Evolutionary conservation across 805 yeast species (phyloP), one percentile per base, ranked within the genome.

Genomic region (Metschnikowia anglica): DNA sequence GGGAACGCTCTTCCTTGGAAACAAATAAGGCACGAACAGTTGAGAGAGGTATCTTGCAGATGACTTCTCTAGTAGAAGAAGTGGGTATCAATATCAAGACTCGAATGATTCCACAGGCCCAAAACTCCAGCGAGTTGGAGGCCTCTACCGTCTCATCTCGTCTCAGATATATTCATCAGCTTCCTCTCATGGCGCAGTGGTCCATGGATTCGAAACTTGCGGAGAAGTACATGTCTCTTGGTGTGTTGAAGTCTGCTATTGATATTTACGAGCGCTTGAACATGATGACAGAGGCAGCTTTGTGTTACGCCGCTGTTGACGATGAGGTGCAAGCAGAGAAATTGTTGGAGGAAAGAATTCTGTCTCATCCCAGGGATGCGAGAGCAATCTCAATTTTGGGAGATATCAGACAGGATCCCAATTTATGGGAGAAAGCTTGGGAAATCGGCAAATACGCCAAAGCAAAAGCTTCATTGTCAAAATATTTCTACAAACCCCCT

Each of bases 31-130:
- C 95, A 1, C 82, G 85, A 59, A 91, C 97, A 1, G 83, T 91
- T 18, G 98, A 93, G 65, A 77, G 99, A 60, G 98, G 98, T 38
- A 81, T 90, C 4, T 70, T 93, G 39, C 99, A 93, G 64, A 82
- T 93, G 83, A 91, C 90, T 41, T 83, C 95, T 3, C 69, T 93
- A 32, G 93, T 90, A 20, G 96, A 89, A 58, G 97, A 90, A 60
- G 70, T 88, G 19, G 95, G 91, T 2, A 74, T 82, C 43, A 77
- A 81, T 43, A 79, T 84, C 39, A 70, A 73, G 41, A 67, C 83
- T 7, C 73, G 81, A 37, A 52, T 68, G 70, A 55, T 78, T 71
- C 65, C 86, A 74, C 48, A 72, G 60, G 64, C 68, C 0, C 52
- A 51, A 21, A 62, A 65, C 13, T 49, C 58, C 2, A 41, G 43